These are phyloP conservation scores for Moesziomyces sp. DNA, from an alignment of 1,284 basidiomycete species.

Conservation along the genomic window DNA sequence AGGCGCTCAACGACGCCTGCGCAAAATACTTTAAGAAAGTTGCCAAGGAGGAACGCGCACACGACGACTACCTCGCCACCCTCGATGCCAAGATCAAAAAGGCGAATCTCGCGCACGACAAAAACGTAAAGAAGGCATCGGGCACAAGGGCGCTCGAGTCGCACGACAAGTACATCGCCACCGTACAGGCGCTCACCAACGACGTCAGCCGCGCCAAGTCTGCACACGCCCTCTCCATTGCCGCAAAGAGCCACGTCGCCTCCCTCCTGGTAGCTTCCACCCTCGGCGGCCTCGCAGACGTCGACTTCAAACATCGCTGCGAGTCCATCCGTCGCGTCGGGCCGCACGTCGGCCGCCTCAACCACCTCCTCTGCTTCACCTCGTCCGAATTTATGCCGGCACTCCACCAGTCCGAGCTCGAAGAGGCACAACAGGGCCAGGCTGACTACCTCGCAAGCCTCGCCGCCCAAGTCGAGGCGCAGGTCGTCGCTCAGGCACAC, in stretches of 20 bases:
- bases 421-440: slow-evolving; percentile 50
- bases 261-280: slow-evolving; percentile 52
- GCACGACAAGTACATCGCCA: slow-evolving; percentile 64
- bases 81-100: slow-evolving; percentile 66
- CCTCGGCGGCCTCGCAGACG: slow-evolving; percentile 60
- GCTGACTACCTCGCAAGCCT: slow-evolving; percentile 49
- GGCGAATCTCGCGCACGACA: slow-evolving; percentile 63
- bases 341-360: slow-evolving; percentile 53
- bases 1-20: slow-evolving; percentile 62
- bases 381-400: slow-evolving; percentile 61
- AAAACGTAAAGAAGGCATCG: slow-evolving; percentile 53
- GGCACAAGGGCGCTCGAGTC: slow-evolving; percentile 51
- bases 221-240: slow-evolving; percentile 51
- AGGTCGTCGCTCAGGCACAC: slow-evolving; percentile 39
- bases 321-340: slow-evolving; percentile 59
- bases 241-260: slow-evolving; percentile 53
- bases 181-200: slow-evolving; percentile 53
- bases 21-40: slow-evolving; percentile 65
- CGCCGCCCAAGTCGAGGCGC: slow-evolving; percentile 42
- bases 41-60: slow-evolving; percentile 64
- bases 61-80: slow-evolving; percentile 58
- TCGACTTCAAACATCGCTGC: slow-evolving; percentile 61
- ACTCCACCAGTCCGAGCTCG: slow-evolving; percentile 52
- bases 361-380: slow-evolving; percentile 58
- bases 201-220: slow-evolving; percentile 59